phyloP scores from a whole-genome alignment of 257 asterid genomes.

The Solanum pennellii region DNA sequence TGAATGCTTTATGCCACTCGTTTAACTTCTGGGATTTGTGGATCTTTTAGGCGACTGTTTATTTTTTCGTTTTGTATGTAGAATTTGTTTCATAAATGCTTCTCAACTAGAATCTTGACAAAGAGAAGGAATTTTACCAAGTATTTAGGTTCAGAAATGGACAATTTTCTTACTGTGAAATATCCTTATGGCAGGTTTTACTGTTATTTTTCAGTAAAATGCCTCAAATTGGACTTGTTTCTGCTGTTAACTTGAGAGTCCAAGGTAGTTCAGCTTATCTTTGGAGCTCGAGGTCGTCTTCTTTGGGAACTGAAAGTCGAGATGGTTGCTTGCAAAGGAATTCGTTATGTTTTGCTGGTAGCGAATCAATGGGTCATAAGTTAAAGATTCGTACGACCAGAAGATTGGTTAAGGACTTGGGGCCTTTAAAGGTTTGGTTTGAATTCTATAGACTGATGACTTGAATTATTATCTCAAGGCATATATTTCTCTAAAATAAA shows the following conservation, averaged over 20 bases:
- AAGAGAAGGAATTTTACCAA: not conserved
- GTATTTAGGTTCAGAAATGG: not conserved
- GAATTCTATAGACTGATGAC: not conserved
- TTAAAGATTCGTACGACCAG: constrained; percentile 24
- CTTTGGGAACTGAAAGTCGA: constrained; percentile 17
- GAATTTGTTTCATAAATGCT: not conserved
- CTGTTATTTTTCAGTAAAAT: constrained; percentile 15
- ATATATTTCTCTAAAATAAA: not conserved
- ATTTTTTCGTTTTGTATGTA: not conserved
- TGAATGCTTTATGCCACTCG: not conserved
- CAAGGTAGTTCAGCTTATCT: constrained; percentile 26
- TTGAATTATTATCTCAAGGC: not conserved
- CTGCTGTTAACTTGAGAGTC: constrained; percentile 56
- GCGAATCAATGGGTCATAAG: constrained; percentile 51
- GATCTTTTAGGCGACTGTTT: not conserved
- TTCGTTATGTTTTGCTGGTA: constrained; percentile 37
- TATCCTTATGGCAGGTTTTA: not conserved
- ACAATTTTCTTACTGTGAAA: not conserved
- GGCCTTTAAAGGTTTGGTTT: constrained; percentile 51
- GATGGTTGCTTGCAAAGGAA: constrained; percentile 15
- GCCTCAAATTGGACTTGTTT: constrained; percentile 69
- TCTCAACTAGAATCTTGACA: not conserved
- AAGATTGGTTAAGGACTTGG: constrained; percentile 11
- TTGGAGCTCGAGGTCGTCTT: constrained; percentile 23
- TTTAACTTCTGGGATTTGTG: not conserved